Conservation (phyloP, 805 yeast genomes). For the Spathaspora sp. region DNA sequence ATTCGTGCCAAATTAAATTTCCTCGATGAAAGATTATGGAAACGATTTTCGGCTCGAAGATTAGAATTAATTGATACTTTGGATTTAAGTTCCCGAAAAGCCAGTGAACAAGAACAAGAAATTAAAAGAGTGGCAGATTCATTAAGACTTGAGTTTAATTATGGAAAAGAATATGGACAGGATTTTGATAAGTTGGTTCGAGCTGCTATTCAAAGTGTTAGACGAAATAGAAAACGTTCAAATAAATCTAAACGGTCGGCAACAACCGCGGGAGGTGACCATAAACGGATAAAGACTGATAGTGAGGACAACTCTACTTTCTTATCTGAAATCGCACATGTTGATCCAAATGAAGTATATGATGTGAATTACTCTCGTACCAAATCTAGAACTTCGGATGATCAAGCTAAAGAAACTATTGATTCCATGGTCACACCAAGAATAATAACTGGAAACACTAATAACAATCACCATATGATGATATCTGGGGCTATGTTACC, state of each 20-base stretch:
- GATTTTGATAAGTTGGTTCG: slow-evolving; percentile 90
- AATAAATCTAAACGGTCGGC: slow-evolving; percentile 22
- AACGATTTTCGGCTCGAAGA: slow-evolving; percentile 83
- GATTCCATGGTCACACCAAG: slow-evolving; percentile 45
- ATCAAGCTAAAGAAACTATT: slow-evolving; percentile 45
- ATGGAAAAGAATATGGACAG: slow-evolving; percentile 48
- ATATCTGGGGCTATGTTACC: slow-evolving; percentile 2
- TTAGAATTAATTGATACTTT: slow-evolving; percentile 82
- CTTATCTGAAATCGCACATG: slow-evolving; percentile 31
- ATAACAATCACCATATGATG: not conserved
- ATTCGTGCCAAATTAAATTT: slow-evolving; percentile 67
- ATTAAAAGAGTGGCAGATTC: slow-evolving; percentile 76
- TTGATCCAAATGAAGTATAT: slow-evolving; percentile 31
- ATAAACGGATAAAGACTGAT: not conserved
- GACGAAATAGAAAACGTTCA: slow-evolving; percentile 80
- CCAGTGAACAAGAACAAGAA: slow-evolving; percentile 87
- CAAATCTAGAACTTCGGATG: slow-evolving; percentile 25
- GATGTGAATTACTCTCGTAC: slow-evolving; percentile 32
- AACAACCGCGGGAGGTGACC: too few relatives aligned
- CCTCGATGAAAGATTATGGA: slow-evolving; percentile 82
- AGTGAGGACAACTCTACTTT: slow-evolving; percentile 12
- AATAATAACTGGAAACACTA: slow-evolving; percentile 3
- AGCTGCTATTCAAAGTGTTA: slow-evolving; percentile 89
- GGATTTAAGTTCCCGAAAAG: slow-evolving; percentile 64
- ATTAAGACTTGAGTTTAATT: slow-evolving; percentile 74